Percentiles rank a stretch among this genome's conserved stretches.
phyloP scores from a whole-genome alignment of 352 stramenopile species.

The Globisporangium spiculum region DNA sequence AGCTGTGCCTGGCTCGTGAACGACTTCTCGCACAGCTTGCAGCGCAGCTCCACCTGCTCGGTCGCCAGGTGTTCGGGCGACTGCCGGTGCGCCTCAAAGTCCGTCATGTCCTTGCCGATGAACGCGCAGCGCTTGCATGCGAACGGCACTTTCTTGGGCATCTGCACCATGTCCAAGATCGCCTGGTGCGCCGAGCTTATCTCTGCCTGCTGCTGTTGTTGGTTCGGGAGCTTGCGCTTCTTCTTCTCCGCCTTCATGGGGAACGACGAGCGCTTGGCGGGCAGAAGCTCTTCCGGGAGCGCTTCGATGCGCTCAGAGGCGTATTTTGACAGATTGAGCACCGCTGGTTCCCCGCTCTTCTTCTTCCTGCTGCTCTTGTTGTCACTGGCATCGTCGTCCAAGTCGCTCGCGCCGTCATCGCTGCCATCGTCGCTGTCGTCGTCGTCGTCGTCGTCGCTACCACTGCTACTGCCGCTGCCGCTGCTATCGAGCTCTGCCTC shows the following conservation, averaged over 20 bases:
- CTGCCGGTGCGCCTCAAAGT: conserved; percentile 54
- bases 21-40: conserved; percentile 67
- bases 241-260: conserved; percentile 32
- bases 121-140: conserved; percentile 80
- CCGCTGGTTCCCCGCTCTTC: conserved; percentile 5
- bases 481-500: conserved; percentile 59
- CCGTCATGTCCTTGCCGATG: conserved; percentile 63
- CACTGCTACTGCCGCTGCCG: conserved; percentile 14
- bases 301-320: conserved; percentile 59
- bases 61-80: conserved; percentile 46
- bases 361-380: conserved; percentile 1
- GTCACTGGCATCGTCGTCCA: conserved; percentile 18
- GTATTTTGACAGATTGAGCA: conserved; percentile 71
- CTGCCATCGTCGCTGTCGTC: background rate
- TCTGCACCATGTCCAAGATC: conserved; percentile 47
- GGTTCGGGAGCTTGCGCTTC: conserved; percentile 37
- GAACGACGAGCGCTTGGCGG: conserved; percentile 25
- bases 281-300: conserved; percentile 56
- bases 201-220: conserved; percentile 22
- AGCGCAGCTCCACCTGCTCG: conserved; percentile 37
- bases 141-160: conserved; percentile 78
- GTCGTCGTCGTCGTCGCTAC: background rate
- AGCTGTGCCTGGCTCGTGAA: conserved; percentile 78
- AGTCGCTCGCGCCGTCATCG: conserved; percentile 21
- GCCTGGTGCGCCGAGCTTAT: conserved; percentile 27